Evolutionary conservation across 331 rosid genomes (phyloP).

Genomic region (Quercus phellos): DNA sequence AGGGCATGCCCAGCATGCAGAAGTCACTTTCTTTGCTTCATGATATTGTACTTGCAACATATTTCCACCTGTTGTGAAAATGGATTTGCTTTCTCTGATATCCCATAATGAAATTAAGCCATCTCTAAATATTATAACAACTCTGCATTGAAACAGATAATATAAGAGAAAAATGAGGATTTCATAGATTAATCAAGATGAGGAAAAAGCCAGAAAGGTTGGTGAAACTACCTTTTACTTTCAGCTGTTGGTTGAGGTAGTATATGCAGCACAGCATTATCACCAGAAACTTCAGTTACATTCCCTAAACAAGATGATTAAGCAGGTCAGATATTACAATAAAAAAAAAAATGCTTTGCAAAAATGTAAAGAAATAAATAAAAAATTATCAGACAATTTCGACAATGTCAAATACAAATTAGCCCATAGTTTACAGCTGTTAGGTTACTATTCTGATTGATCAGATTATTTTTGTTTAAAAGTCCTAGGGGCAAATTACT

Average conservation of each 20-base stretch:
- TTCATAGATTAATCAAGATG: not conserved
- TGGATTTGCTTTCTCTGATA: slow-evolving; percentile 53
- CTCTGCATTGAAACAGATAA: slow-evolving; percentile 45
- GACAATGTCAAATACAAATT: not conserved
- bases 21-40: slow-evolving; percentile 70
- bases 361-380: not conserved
- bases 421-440: not conserved
- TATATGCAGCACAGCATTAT: slow-evolving; percentile 42
- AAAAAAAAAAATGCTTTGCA: too few relatives aligned
- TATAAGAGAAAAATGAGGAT: not conserved
- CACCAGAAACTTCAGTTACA: slow-evolving; percentile 41
- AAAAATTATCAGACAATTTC: not conserved
- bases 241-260: slow-evolving; percentile 78
- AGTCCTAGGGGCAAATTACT: not conserved
- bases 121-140: slow-evolving; percentile 57
- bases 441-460: not conserved
- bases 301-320: slow-evolving; percentile 43
- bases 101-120: slow-evolving; percentile 70
- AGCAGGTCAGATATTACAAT: not conserved
- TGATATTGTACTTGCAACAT: slow-evolving; percentile 38
- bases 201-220: slow-evolving; percentile 10
- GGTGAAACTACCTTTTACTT: slow-evolving; percentile 58
- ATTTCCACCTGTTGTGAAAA: slow-evolving; percentile 59
- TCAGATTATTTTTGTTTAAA: not conserved
- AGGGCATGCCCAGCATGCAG: slow-evolving; percentile 91